Base-by-base conservation (phyloP, 345 rosid genomes). In the Boechera divaricarpa region DNA sequence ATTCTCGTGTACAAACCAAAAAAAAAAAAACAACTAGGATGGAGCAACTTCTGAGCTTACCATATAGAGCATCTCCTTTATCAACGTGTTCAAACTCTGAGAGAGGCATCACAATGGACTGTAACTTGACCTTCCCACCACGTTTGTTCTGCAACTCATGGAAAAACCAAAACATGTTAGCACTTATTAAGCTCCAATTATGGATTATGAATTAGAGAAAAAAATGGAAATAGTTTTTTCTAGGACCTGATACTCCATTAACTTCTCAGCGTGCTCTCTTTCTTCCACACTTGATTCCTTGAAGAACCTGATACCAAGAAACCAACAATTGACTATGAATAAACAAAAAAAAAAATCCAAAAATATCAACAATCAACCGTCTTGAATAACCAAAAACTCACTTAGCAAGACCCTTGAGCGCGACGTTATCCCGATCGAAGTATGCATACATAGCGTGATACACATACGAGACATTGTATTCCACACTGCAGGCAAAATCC, bases 281-380 rank as follows among this genome's bases (percentile, higher is more conserved):
- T 93, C 99, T 81, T 96, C 99, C 33, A 75, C 73, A 77, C 98
- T 93, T 1, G 98, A 93, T 59, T 93, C 99, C 86, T 93, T 92
- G 63, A 93, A 93, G 77, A 96, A 96, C 62, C 98, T 93, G 60
- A 52, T 10, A 61, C 77, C 38, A 49, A 47, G 12, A 70, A 45
- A 78, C 55, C 16, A 60, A 18, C n/a, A 36, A 2, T 18, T 41
- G 3, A 41, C 42, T 5, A 52, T 3, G 3, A 3, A 69, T 51
- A 31, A 11, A 48, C 7, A 70, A 15, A 26, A 6, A 8, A 16
- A 8, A 53, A 73, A 26, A 26, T n/a, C 9, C 35, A 5, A 52
- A 53, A 62, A n/a, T 5, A 16, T 7, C 2, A 67, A 31, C 24
- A 16, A 36, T 47, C 59, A 65, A 80, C 33, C 32, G 5, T 7